phyloP scores from a whole-genome alignment of 164 flowering plant species.

The Protea cynaroides region DNA sequence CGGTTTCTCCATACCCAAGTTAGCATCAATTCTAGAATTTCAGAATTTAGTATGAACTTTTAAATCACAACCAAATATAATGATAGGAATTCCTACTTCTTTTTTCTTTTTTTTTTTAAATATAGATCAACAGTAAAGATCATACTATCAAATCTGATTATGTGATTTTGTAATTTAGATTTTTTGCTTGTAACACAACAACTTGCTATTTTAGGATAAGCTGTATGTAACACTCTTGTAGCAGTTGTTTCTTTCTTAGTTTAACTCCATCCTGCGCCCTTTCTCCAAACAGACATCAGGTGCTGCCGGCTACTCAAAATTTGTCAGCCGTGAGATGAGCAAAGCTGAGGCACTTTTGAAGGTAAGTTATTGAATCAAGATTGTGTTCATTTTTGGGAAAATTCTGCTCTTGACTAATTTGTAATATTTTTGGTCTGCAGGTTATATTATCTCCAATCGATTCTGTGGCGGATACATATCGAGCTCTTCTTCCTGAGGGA shows the following conservation, averaged over 20 bases:
- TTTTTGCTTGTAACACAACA: too few species aligned
- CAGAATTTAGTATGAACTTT: too few species aligned
- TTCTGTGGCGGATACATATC: constrained; percentile 90
- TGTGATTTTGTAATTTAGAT: too few species aligned
- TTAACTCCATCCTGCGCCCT: neutral
- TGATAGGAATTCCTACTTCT: too few species aligned
- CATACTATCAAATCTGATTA: too few species aligned
- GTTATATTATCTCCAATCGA: constrained; percentile 91
- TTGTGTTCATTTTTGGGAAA: neutral
- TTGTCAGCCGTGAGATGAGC: constrained; percentile 96
- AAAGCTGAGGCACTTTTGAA: constrained; percentile 98
- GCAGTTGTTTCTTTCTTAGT: neutral
- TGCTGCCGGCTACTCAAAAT: constrained; percentile 84
- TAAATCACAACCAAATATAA: too few species aligned
- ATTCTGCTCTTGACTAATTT: neutral
- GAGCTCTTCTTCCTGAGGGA: constrained; percentile 95
- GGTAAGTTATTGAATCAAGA: constrained; percentile 31
- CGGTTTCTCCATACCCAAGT: too few species aligned
- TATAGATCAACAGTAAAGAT: too few species aligned
- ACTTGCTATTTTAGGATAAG: too few species aligned
- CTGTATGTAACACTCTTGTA: too few species aligned
- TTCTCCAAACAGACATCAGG: constrained; percentile 46
- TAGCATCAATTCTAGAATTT: too few species aligned
- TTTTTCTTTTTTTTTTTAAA: too few species aligned
- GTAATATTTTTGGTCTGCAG: constrained; percentile 28